Evolutionary conservation across 1,139 yeast genomes (phyloP).

Genomic region (Kodamaea ohmeri): DNA sequence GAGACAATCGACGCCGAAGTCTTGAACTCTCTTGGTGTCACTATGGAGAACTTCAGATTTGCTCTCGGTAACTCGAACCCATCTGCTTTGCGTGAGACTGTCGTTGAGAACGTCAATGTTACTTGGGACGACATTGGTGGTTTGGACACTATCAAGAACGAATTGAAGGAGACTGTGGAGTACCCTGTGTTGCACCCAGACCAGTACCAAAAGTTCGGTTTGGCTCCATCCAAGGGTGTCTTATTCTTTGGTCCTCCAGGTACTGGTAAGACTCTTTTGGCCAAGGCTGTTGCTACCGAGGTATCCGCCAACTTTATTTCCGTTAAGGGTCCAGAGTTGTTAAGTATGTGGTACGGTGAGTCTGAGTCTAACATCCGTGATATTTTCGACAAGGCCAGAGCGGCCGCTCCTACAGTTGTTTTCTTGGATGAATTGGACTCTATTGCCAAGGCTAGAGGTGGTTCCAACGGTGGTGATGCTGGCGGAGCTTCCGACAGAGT

Average conservation of each 20-base stretch:
- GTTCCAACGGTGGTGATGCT: slow-evolving; percentile 76
- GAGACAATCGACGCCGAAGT: slow-evolving; percentile 98
- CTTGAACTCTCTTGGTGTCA: slow-evolving; percentile 92
- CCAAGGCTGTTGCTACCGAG: slow-evolving; percentile 97
- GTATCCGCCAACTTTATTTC: slow-evolving; percentile 94
- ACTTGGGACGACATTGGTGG: slow-evolving; percentile 99
- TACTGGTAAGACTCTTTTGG: slow-evolving; percentile 96
- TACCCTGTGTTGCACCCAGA: slow-evolving; percentile 99
- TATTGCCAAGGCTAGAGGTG: slow-evolving; percentile 97
- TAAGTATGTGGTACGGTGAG: slow-evolving; percentile 99
- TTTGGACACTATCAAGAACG: slow-evolving; percentile 90
- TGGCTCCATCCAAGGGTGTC: slow-evolving; percentile 97
- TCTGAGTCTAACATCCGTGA: slow-evolving; percentile 96
- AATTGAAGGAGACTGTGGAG: slow-evolving; percentile 97
- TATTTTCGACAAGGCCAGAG: slow-evolving; percentile 96
- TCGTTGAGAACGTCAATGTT: slow-evolving; percentile 96
- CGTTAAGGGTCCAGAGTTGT: slow-evolving; percentile 92
- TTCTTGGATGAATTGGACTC: slow-evolving; percentile 97
- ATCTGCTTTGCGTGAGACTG: slow-evolving; percentile 98
- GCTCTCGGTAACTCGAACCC: slow-evolving; percentile 98
- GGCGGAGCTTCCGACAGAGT: slow-evolving; percentile 99
- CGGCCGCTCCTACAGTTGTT: slow-evolving; percentile 98
- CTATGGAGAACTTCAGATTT: slow-evolving; percentile 98
- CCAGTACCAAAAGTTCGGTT: slow-evolving; percentile 95
- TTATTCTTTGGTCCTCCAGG: slow-evolving; percentile 99